Evolutionary conservation across 2,329 filamentous ascomycete species (phyloP).

Genomic region (Nigrograna mackinnonii): DNA sequence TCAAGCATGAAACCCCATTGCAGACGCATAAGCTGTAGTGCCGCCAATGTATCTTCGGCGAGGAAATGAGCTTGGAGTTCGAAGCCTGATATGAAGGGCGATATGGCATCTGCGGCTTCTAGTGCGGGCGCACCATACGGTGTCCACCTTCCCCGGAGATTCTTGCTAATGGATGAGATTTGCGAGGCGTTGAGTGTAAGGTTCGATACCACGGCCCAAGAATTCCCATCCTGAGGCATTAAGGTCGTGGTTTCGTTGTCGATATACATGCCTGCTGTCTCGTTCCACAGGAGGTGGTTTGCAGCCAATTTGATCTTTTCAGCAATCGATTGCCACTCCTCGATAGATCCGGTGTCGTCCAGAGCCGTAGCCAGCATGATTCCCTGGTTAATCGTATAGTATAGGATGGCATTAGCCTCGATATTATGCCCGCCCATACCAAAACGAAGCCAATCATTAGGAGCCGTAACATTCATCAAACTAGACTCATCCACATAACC

Average conservation of each 20-base stretch:
- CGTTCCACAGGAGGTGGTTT: constrained; percentile 54
- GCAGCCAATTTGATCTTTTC: constrained; percentile 50
- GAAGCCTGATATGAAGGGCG: constrained; percentile 53
- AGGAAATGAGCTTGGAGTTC: constrained; percentile 51
- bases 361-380: constrained; percentile 55
- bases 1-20: constrained; percentile 62
- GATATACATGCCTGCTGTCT: constrained; percentile 53
- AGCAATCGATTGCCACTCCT: constrained; percentile 47
- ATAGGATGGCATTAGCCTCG: constrained; percentile 51
- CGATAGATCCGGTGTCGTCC: constrained; percentile 46
- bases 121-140: constrained; percentile 51
- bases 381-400: constrained; percentile 57
- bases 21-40: constrained; percentile 48
- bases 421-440: constrained; percentile 57
- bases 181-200: constrained; percentile 36
- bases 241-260: constrained; percentile 59
- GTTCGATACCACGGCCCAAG: constrained; percentile 45
- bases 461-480: constrained; percentile 50
- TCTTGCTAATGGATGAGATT: constrained; percentile 31
- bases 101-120: constrained; percentile 52
- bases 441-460: constrained; percentile 52
- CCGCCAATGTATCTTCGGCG: constrained; percentile 43
- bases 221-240: constrained; percentile 51
- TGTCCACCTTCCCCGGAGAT: constrained; percentile 42
- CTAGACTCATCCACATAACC: constrained; percentile 46